These are phyloP conservation scores for Remersonia thermophila DNA, from an alignment of 2,329 filamentous ascomycete species.

Conservation along the genomic window DNA sequence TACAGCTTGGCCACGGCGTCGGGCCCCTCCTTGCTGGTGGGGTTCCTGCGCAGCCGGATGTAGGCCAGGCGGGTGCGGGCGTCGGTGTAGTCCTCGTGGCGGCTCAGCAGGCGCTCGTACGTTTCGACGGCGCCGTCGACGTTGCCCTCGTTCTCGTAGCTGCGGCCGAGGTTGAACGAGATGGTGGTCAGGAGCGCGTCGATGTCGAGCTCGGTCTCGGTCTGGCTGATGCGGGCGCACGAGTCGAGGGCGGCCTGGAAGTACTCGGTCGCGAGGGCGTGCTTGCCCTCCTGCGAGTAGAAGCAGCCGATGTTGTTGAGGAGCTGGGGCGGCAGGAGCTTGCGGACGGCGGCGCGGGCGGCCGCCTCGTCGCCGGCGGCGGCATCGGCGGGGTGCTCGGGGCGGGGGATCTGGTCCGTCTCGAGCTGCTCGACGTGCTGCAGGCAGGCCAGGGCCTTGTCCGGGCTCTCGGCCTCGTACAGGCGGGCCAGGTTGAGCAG, in stretches of 20 bases:
- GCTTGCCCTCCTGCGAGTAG: constrained; percentile 77
- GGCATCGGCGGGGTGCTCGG: constrained; percentile 49
- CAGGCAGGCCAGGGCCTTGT: constrained; percentile 85
- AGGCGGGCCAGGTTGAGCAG: constrained; percentile 83
- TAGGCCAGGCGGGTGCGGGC: constrained; percentile 81
- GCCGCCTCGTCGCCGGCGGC: constrained; percentile 47
- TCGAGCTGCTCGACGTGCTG: constrained; percentile 88
- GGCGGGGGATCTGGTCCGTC: constrained; percentile 60
- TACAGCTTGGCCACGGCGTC: constrained; percentile 78
- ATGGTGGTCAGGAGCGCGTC: constrained; percentile 92
- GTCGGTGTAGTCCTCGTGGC: constrained; percentile 86
- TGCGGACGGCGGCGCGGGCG: constrained; percentile 51
- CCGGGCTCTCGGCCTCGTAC: constrained; percentile 74
- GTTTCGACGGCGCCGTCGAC: constrained; percentile 75
- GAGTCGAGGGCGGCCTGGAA: constrained; percentile 88
- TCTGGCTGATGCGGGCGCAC: constrained; percentile 70
- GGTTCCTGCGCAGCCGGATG: constrained; percentile 69
- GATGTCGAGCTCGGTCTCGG: constrained; percentile 61
- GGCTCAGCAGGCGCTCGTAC: constrained; percentile 73
- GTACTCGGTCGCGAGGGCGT: constrained; percentile 66
- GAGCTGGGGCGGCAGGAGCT: constrained; percentile 74
- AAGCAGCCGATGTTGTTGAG: constrained; percentile 98
- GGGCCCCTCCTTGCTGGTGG: constrained; percentile 68
- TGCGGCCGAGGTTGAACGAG: constrained; percentile 89
- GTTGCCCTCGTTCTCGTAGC: constrained; percentile 76